Conservation (phyloP, 1,284 basidiomycete species). For the Erythrobasidium hasegawianum region DNA sequence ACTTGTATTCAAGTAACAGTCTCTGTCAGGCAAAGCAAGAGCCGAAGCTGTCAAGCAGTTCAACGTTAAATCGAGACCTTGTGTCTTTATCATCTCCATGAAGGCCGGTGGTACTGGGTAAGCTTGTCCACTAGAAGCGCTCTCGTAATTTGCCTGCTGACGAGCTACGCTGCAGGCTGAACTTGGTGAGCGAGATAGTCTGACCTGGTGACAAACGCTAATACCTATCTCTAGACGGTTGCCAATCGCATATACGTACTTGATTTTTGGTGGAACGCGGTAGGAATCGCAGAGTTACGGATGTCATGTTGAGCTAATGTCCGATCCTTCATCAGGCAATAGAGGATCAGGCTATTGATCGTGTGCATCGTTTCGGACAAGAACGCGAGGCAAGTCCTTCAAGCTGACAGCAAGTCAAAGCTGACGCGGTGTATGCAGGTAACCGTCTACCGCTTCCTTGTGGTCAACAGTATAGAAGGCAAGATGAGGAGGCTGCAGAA, state of each 20-base stretch:
- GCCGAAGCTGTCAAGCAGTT: constrained; percentile 70
- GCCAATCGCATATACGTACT: constrained; percentile 40
- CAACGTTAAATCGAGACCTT: constrained; percentile 70
- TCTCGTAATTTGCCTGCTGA: too few species aligned
- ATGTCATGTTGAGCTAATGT: not conserved
- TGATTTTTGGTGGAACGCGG: constrained; percentile 40
- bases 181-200: too few species aligned
- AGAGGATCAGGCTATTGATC: constrained; percentile 44
- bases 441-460: constrained; percentile 42
- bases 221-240: not conserved
- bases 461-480: constrained; percentile 43
- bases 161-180: too few species aligned
- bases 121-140: constrained; percentile 32
- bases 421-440: constrained; percentile 21
- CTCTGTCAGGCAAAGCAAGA: constrained; percentile 48
- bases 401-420: not conserved
- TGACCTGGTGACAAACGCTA: too few species aligned
- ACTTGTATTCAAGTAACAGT: too few species aligned
- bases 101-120: constrained; percentile 85
- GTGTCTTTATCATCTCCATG: constrained; percentile 81
- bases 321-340: constrained; percentile 24
- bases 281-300: too few species aligned
- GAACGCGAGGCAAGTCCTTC: constrained; percentile 25
- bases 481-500: constrained; percentile 42
- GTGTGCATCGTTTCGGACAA: constrained; percentile 45